Percentiles rank a stretch among this genome's conserved stretches.
Evolutionary conservation across 1,284 basidiomycete species (phyloP).

Genomic region (Chondrostereum purpureum): DNA sequence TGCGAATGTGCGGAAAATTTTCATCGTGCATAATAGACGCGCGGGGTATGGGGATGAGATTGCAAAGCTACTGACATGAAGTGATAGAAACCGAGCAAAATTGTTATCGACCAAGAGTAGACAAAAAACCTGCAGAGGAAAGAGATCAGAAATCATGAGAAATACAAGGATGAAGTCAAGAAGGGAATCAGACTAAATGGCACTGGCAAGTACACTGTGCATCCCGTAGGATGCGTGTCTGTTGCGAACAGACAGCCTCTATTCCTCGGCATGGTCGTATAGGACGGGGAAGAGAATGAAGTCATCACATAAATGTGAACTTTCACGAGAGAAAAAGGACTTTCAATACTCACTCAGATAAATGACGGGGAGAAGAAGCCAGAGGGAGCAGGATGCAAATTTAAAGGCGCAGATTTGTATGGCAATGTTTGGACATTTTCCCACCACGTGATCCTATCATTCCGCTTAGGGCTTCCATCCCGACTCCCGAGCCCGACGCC

Average conservation of each 20-base stretch:
- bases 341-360: no score
- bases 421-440: no score
- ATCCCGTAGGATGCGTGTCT: constrained; percentile 51
- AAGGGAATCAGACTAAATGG: constrained; percentile 63
- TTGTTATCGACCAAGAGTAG: not conserved
- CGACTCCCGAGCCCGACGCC: no score
- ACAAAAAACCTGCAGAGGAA: not conserved
- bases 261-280: constrained; percentile 71
- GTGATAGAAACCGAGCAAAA: not conserved
- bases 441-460: no score
- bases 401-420: no score
- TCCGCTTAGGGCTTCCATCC: no score
- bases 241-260: constrained; percentile 70
- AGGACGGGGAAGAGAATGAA: constrained; percentile 82
- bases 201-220: constrained; percentile 79
- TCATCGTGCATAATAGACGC: constrained; percentile 44
- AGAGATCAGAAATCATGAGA: constrained; percentile 1
- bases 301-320: constrained; percentile 54
- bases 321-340: no score
- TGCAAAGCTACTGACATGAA: constrained; percentile 6
- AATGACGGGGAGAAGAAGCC: no score
- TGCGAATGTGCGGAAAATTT: constrained; percentile 63
- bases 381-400: no score
- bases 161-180: constrained; percentile 5
- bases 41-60: constrained; percentile 18